Base-by-base conservation (phyloP, 2,329 filamentous ascomycete genomes). In the Beauveria rudraprayagi region DNA sequence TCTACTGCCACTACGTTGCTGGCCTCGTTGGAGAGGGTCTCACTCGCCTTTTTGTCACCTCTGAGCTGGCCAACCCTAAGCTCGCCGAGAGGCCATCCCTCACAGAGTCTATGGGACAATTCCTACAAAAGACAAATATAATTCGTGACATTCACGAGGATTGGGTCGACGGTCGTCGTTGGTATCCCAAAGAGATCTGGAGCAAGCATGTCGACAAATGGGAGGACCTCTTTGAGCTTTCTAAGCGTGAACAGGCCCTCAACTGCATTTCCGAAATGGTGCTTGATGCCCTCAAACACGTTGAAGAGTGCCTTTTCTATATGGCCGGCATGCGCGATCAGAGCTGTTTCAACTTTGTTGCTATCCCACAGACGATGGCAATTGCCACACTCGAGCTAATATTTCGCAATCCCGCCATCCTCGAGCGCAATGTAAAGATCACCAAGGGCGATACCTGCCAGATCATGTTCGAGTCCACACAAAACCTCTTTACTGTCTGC, bases 1-100 rank as follows among this genome's bases (percentile, higher is more conserved):
- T 92, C 60, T 99, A 99, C 80, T 99, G 94, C 77, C 92, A 96
- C 75, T 97, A 97, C 71, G 94, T 99, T 34, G 94, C 94, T n/a
- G 94, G 94, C 34, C 80, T 99, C n/a, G 94, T 99, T 40, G 94
- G 94, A 61, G 93, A 97, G 74, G 94, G 94, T 48, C 77, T 94
- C 64, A 99, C 94, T 1, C 85, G 89, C 26, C 80, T 99, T 24
- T 97, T 99, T 66, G 91, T 97, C 51, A 87, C 91, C 71, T 88
- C 89, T 56, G 84, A 89, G 64, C 87, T 96, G 61, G 94, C 91
- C 63, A 97, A 97, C 73, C 88, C 90, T 3, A 89, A 87, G 61
- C 82, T 99, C 56, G 78, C 93, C 57, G 83, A 92, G 65, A 85
- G 91, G 56, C 86, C 89, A 40, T 80, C 91, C 63, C 83, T 99